Evolutionary conservation across 2,329 filamentous ascomycete genomes (phyloP).

Genomic region (Colletotrichum cordylinicola): DNA sequence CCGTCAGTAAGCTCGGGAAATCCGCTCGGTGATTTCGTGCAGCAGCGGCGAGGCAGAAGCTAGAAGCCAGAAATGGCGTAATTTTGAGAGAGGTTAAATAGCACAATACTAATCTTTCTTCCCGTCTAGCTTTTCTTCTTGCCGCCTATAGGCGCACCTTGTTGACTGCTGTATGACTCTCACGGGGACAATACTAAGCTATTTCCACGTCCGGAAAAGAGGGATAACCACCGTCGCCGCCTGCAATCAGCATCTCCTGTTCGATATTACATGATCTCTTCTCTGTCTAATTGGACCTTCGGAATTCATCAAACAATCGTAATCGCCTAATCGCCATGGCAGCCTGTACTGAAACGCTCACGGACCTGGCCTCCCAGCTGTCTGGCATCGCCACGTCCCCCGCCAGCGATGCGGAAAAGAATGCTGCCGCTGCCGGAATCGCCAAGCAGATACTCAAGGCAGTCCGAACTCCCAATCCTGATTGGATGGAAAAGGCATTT

Average conservation of each 20-base stretch:
- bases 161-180: no score
- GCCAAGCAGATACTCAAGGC: slow-evolving; percentile 7
- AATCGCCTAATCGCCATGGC: not conserved
- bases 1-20: not conserved
- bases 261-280: not conserved
- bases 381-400: not conserved
- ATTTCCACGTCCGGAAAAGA: not conserved
- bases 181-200: not conserved
- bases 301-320: not conserved
- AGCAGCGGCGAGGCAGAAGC: not conserved
- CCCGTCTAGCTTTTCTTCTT: no score
- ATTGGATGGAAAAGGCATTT: slow-evolving; percentile 7
- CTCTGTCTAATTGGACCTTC: not conserved
- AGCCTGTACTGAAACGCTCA: not conserved
- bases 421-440: not conserved
- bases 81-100: not conserved
- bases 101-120: no score
- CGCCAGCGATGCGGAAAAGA: not conserved
- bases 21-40: not conserved
- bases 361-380: not conserved
- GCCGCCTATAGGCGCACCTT: no score
- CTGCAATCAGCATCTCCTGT: not conserved
- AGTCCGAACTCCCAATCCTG: not conserved
- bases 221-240: not conserved
- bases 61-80: not conserved